Evolutionary conservation across 2,329 filamentous ascomycete genomes (phyloP).

Genomic region (Penicillium sp.): DNA sequence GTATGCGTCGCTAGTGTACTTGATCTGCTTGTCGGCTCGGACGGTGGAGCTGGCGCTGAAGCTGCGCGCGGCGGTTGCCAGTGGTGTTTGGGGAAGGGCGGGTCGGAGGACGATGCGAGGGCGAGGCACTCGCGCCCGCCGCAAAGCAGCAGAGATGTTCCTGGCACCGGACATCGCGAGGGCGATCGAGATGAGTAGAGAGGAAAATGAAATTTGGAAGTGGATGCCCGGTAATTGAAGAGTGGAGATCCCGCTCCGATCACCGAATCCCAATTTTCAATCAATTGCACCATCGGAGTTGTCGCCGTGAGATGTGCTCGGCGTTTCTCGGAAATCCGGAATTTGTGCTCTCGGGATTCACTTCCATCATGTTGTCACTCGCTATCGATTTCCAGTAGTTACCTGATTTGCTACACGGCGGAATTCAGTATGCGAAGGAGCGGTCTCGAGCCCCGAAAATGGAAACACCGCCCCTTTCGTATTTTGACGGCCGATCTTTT

Average conservation of each 20-base stretch:
- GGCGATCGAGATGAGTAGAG: background rate
- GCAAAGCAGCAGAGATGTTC: slow-evolving; percentile 32
- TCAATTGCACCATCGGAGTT: slow-evolving; percentile 9
- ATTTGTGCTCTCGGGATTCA: background rate
- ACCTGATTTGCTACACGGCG: background rate
- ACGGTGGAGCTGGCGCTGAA: slow-evolving; percentile 32
- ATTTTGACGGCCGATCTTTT: background rate
- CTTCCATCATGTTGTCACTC: background rate
- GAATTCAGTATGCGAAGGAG: background rate
- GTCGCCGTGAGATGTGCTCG: slow-evolving; percentile 6
- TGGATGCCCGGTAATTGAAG: slow-evolving; percentile 10
- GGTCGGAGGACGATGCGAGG: slow-evolving; percentile 26
- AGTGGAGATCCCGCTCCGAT: slow-evolving; percentile 25
- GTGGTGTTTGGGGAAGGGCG: slow-evolving; percentile 17
- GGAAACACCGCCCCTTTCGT: background rate
- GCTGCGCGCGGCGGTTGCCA: slow-evolving; percentile 23
- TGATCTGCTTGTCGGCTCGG: slow-evolving; percentile 46
- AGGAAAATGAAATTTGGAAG: slow-evolving; percentile 19
- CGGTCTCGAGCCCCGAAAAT: background rate
- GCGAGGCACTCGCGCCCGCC: slow-evolving; percentile 34
- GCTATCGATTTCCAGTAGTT: background rate
- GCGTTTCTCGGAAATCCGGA: slow-evolving; percentile 12
- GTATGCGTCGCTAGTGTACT: slow-evolving; percentile 78
- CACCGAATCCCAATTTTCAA: slow-evolving; percentile 8
- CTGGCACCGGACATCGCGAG: slow-evolving; percentile 32